Evolutionary conservation across 2,329 filamentous ascomycete species (phyloP).

Genomic region (Xylaria arbuscula): DNA sequence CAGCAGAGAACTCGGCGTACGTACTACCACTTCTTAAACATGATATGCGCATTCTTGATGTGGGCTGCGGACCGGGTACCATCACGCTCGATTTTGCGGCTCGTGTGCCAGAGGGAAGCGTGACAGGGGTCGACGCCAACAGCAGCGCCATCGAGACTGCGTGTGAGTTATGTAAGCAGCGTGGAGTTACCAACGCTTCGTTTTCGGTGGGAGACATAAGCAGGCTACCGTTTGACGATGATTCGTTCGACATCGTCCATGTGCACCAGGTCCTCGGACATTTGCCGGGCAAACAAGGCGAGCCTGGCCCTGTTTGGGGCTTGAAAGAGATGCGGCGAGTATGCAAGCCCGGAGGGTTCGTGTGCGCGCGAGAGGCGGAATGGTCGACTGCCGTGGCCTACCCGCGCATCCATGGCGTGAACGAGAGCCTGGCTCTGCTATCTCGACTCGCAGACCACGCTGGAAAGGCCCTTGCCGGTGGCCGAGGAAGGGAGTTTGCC

Average conservation of each 20-base stretch:
- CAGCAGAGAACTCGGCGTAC: conserved; percentile 30
- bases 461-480: conserved; percentile 27
- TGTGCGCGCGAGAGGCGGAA: conserved; percentile 37
- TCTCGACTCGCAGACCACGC: conserved; percentile 14
- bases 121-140: conserved; percentile 30
- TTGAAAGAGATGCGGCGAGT: conserved; percentile 39
- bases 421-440: conserved; percentile 20
- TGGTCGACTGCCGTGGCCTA: conserved; percentile 30
- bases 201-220: conserved; percentile 27
- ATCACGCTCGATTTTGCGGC: conserved; percentile 33
- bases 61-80: conserved; percentile 35
- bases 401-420: conserved; percentile 25
- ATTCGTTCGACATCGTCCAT: conserved; percentile 37
- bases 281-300: conserved; percentile 16
- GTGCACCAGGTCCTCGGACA: conserved; percentile 38
- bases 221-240: conserved; percentile 33
- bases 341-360: conserved; percentile 37
- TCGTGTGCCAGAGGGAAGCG: conserved; percentile 27
- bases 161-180: conserved; percentile 8
- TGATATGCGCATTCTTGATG: conserved; percentile 34
- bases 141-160: conserved; percentile 27
- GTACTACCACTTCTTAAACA: conserved; percentile 31
- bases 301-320: conserved; percentile 29
- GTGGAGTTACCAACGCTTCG: conserved; percentile 21
- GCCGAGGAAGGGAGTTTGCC: conserved; percentile 35